phyloP scores from a whole-genome alignment of 2,329 filamentous ascomycete genomes.

The Colletotrichum chlorophyti region DNA sequence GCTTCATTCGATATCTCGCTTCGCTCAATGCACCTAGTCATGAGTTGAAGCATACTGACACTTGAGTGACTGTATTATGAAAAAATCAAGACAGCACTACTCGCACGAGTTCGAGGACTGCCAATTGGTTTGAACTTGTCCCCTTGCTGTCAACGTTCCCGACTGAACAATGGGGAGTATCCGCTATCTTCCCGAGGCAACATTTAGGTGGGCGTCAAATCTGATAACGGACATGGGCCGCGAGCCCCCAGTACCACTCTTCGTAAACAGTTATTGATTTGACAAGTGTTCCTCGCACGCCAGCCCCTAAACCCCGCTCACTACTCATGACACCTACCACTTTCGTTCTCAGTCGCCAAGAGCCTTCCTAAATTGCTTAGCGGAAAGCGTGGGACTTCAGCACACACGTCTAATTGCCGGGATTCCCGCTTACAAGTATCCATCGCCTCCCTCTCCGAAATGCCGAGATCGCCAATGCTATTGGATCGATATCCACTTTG shows the following conservation, averaged over 20 bases:
- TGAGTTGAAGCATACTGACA: background rate
- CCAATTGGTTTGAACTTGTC: background rate
- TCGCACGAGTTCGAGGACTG: background rate
- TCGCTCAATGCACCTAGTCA: background rate
- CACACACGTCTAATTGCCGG: background rate
- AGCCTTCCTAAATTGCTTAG: slow-evolving; percentile 24
- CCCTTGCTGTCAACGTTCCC: background rate
- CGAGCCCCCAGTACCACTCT: background rate
- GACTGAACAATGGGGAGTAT: background rate
- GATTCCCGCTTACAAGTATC: background rate
- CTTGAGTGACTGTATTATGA: background rate
- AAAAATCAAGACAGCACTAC: background rate
- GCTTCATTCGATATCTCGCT: background rate
- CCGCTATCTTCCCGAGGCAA: background rate
- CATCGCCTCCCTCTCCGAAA: background rate
- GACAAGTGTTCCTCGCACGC: background rate
- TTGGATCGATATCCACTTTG: background rate
- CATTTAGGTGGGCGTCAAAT: background rate
- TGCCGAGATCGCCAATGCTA: slow-evolving; percentile 3
- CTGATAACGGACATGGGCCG: slow-evolving; percentile 10
- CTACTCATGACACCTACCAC: slow-evolving; percentile 17
- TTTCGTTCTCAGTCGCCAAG: background rate
- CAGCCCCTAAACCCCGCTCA: background rate
- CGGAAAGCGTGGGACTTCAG: background rate
- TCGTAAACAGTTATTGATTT: background rate